Evolutionary conservation across 2,329 filamentous ascomycete genomes (phyloP).

Genomic region (Knufia petricola): DNA sequence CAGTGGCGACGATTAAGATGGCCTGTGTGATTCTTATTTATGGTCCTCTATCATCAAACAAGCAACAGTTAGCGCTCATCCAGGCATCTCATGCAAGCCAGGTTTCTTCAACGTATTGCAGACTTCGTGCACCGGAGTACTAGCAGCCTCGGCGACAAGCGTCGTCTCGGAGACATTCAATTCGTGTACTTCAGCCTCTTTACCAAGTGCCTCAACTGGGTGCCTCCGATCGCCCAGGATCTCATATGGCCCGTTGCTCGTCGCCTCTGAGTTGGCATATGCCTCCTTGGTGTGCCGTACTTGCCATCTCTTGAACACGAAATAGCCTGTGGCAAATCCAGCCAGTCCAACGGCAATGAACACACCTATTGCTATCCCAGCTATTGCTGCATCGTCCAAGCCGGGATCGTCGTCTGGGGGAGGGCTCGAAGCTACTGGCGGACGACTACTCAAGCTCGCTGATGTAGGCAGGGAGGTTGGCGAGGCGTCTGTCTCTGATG

Average conservation of each 20-base stretch:
- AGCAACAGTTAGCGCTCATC: not conserved
- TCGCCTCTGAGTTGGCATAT: not conserved
- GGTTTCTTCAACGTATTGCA: not conserved
- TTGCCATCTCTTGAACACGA: not conserved
- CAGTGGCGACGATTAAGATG: too few species aligned
- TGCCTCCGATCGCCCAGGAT: not conserved
- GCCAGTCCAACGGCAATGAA: not conserved
- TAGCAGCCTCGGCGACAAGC: not conserved
- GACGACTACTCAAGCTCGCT: not conserved
- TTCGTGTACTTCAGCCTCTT: not conserved
- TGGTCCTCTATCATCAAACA: too few species aligned
- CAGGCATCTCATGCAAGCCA: constrained; percentile 2
- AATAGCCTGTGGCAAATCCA: not conserved
- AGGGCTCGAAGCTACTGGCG: not conserved
- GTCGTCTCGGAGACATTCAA: not conserved
- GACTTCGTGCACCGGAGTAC: not conserved
- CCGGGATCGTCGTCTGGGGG: not conserved
- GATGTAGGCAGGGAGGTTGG: not conserved
- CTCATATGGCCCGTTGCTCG: not conserved
- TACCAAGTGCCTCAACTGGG: not conserved
- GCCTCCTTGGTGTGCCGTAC: not conserved
- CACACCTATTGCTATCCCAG: not conserved
- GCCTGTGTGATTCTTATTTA: too few species aligned
- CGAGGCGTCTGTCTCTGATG: not conserved
- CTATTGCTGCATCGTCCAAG: not conserved